phyloP scores from a whole-genome alignment of 805 yeast species.

The Starmerella scarabaei region DNA sequence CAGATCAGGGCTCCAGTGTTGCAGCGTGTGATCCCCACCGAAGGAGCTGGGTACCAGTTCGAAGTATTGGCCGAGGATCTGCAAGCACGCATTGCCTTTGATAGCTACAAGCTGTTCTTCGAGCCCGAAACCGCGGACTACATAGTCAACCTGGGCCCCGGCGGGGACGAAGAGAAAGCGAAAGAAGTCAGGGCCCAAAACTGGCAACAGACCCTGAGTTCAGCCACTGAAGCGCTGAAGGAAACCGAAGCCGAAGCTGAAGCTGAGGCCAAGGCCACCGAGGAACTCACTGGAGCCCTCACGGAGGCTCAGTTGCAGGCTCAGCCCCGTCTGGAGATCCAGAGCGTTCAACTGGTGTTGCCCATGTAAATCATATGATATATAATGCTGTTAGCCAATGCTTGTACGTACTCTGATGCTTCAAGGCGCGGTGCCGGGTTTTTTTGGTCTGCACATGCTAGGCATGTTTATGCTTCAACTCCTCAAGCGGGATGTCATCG shows the following conservation, averaged over 20 bases:
- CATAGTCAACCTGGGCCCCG: conserved; percentile 28
- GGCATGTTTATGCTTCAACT: too few species aligned
- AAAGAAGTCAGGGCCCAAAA: conserved; percentile 8
- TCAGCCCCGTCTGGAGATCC: conserved; percentile 9
- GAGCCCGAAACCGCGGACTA: conserved; percentile 70
- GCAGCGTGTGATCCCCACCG: conserved; percentile 31
- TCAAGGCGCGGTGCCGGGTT: too few species aligned
- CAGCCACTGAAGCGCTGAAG: conserved; percentile 13
- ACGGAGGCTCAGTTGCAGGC: conserved; percentile 10
- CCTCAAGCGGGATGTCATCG: conserved; percentile 3
- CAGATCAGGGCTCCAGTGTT: conserved; percentile 69
- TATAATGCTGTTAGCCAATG: background rate
- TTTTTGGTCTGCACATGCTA: too few species aligned
- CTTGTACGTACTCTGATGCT: background rate
- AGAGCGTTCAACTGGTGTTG: conserved; percentile 7
- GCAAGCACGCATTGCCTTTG: conserved; percentile 65
- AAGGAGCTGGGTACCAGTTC: conserved; percentile 21
- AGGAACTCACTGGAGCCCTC: background rate
- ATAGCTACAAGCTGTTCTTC: conserved; percentile 67
- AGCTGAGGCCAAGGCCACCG: conserved; percentile 3
- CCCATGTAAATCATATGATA: background rate
- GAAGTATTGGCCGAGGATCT: conserved; percentile 59
- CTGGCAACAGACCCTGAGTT: conserved; percentile 14
- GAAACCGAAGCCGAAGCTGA: conserved; percentile 18
- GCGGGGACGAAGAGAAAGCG: conserved; percentile 6